Conservation (phyloP, 2,329 filamentous ascomycete species). For the Ceratocystis huliohia region DNA sequence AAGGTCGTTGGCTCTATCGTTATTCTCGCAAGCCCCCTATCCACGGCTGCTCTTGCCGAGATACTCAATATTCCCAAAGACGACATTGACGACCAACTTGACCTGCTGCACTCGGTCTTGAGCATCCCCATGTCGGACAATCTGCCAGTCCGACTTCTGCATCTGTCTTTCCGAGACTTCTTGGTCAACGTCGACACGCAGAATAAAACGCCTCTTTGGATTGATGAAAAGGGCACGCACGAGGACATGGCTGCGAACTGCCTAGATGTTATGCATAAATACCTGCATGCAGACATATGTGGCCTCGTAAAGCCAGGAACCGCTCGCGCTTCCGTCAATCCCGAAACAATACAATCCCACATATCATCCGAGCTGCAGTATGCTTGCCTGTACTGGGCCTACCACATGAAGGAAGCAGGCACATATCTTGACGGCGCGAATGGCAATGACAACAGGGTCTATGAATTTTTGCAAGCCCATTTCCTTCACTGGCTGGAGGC, state of each 20-base stretch:
- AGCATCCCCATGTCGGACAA: neutral
- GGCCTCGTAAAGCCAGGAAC: neutral
- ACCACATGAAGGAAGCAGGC: neutral
- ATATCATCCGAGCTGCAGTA: neutral
- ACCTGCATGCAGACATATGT: neutral
- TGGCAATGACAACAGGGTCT: slow-evolving; percentile 21
- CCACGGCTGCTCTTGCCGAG: neutral
- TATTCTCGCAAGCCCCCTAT: neutral
- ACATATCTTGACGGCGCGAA: slow-evolving; percentile 24
- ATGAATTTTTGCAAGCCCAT: slow-evolving; percentile 25
- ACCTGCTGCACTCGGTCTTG: neutral
- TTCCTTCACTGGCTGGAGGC: neutral
- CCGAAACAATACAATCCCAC: neutral
- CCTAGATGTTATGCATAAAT: neutral
- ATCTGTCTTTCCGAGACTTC: slow-evolving; percentile 3
- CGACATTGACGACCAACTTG: neutral
- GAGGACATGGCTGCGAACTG: neutral
- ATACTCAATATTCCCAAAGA: neutral
- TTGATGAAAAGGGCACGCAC: neutral
- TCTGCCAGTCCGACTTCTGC: neutral
- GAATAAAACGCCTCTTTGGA: neutral
- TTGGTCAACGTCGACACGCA: neutral
- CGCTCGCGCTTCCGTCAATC: neutral
- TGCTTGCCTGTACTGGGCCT: neutral
- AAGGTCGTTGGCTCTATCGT: neutral